Evolutionary conservation across 1,284 basidiomycete genomes (phyloP), one percentile per base, ranked within the genome.

Genomic region (Papiliotrema laurentii): DNA sequence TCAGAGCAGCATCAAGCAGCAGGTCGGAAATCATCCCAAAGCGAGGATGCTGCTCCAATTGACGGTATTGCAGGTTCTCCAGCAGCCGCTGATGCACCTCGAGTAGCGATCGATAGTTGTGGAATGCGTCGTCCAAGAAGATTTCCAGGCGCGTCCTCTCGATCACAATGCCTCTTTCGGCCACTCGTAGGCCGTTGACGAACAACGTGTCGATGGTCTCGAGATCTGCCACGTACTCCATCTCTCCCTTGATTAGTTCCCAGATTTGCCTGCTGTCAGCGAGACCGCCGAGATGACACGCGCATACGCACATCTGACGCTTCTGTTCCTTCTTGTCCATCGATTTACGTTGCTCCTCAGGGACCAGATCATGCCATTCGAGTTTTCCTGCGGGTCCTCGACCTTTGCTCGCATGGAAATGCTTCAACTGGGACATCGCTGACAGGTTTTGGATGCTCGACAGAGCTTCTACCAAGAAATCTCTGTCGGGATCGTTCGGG

Each of bases 201-300:
- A 78, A 80, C 5, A 77, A 63, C 72, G 77, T 79, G 53, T 90
- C 86, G 49, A 97, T 86, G 47, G 87, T 85, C 65, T 93, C 87
- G 25, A 99, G 75, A 77, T 99, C 96, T 50, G 84, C 85, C 11
- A 96, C 87, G 68, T 97, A 97, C 45, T 85, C 83, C 85, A 94
- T 93, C 74, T 99, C 94, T 50, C 87, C 88, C 64, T 93, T 87
- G 66, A 98, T 94, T 42, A 97, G 76, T 73, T 98, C 94, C 63
- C 93, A 94, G 43, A 97, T 93, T 58, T 88, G 83, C 36, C 89
- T 91, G 43, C 10, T 6, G 18, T 34, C 28, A 36, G 43, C 21
- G 13, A 33, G 31, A 5, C n/a, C 18, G 10, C 13, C n/a, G 22
- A n/a, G n/a, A 14, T 11, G 10, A 22, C 18, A 24, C 5, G 3